Evolutionary conservation across 2,329 filamentous ascomycete genomes (phyloP), one percentile per base, ranked within the genome.

Genomic region (Pseudogymnoascus sp.): DNA sequence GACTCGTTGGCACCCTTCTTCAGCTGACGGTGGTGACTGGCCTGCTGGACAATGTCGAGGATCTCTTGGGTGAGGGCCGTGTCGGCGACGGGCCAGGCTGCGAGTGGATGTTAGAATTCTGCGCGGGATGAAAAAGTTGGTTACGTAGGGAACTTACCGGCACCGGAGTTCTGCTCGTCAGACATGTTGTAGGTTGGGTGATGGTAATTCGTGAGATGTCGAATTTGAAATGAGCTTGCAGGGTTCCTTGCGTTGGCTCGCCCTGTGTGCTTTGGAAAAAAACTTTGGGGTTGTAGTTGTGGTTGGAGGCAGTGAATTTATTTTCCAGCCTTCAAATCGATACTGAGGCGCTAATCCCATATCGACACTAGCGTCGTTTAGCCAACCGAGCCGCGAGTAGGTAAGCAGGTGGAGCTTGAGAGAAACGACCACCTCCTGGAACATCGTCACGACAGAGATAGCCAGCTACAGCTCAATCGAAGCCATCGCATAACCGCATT

Each of bases 1-100:
- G 86, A 81, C 76, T 91, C 89, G 83, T 93, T 93, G 75, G 90
- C 90, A 67, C 91, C 90, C 82, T 95, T 96, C 83, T 95, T 95
- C 69, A 93, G 78, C 82, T 95, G 90, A 61, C 87, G 83, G 73
- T 84, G 82, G 78, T 89, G 75, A 44, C 71, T 73, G 63, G 73
- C 71, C 67, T 70, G 36, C 79, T 93, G 90, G 67, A 93, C 82
- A 63, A 92, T 83, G 71, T 96, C 89, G 67, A 96, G 85, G 68
- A 97, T 86, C 76, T 93, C 87, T 80, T 92, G 87, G 63, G 89
- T 85, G 68, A 96, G 82, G 71, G 85, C 83, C 73, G 85, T 82
- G 74, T 91, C 88, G 76, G 89, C 88, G 75, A 89, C 76, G 66
- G 87, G 87, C 87, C 87, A 90, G 68, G 87, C 86, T 84, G 66